Evolutionary conservation across 331 rosid species (phyloP), one percentile per base, ranked within the genome.

Genomic region (Spiraea crenata): DNA sequence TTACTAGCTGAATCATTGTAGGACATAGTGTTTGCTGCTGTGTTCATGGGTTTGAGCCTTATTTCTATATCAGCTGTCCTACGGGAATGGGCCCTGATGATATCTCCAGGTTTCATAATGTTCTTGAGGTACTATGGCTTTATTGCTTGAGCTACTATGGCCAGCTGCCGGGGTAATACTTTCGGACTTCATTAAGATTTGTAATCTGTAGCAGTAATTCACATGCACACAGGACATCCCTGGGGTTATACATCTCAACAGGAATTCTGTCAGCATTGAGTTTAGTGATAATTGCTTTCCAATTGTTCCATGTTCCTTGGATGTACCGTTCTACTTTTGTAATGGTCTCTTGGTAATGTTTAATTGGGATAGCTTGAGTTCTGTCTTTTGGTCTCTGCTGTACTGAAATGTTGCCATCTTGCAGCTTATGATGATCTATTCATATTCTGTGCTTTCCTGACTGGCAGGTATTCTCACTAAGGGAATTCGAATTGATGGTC

Each of bases 21-120:
- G 99, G 99, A 63, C 93, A 87, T 64, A 91, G 99, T 73, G 91
- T 93, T 56, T 93, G 99, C 80, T 89, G 96, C 86, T 84, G 89
- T 25, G 96, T 91, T 79, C 97, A 93, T 62, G 99, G 99, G 42
- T 93, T 93, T 66, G 97, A 93, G 78, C 99, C 99, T 38, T 93
- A 93, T 76, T 93, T 93, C 79, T 93, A 89, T 80, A 87, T 89
- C 65, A 81, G 77, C 81, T 91, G 96, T 78, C 95, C 95, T 55
- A 82, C 91, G 5, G 97, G 95, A 60, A 89, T 93, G 99, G 84
- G 95, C 65, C 92, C 95, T 16, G 99, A 93, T 56, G 95, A 93
- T 73, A 86, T 91, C 74, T 84, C 96, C 52, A 67, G 60, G 58
- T 87, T 93, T 74, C 96, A 86, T 81, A 87, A 74, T 79, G 51